Evolutionary conservation across 2,329 filamentous ascomycete species (phyloP).

Genomic region (Monosporascus cannonballus): DNA sequence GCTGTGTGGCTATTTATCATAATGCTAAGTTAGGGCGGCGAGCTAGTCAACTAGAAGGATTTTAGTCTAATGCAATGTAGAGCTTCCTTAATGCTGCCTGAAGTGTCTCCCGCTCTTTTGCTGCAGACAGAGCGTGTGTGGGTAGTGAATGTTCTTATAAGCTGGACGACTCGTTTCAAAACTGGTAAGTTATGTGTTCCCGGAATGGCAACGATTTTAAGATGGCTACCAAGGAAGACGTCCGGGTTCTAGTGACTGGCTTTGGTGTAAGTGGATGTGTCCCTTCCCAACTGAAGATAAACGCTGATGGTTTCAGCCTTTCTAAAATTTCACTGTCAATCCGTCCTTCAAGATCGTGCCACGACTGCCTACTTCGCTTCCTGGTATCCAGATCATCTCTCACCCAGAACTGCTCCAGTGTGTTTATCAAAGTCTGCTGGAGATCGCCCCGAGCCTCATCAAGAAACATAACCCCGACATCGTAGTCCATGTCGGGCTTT

Average conservation of each 20-base stretch:
- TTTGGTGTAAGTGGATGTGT: neutral
- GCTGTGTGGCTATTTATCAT: neutral
- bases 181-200: no score
- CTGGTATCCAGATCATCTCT: neutral
- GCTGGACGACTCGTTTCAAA: no score
- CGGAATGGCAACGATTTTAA: neutral
- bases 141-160: no score
- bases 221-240: neutral
- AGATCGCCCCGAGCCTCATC: neutral
- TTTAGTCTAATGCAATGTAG: neutral
- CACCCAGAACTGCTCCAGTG: slow-evolving; percentile 1
- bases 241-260: neutral
- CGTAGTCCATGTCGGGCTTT: slow-evolving; percentile 2
- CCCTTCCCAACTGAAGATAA: neutral
- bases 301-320: neutral
- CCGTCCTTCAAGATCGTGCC: slow-evolving; percentile 1
- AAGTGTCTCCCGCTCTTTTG: no score
- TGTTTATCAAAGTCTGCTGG: neutral
- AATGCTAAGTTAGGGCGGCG: neutral
- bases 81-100: no score
- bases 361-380: neutral
- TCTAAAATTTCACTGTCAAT: neutral
- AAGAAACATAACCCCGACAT: slow-evolving; percentile 1
- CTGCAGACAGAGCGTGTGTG: no score
- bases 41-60: neutral